Evolutionary conservation across 352 stramenopile species (phyloP).

Genomic region (Detonula confervacea): DNA sequence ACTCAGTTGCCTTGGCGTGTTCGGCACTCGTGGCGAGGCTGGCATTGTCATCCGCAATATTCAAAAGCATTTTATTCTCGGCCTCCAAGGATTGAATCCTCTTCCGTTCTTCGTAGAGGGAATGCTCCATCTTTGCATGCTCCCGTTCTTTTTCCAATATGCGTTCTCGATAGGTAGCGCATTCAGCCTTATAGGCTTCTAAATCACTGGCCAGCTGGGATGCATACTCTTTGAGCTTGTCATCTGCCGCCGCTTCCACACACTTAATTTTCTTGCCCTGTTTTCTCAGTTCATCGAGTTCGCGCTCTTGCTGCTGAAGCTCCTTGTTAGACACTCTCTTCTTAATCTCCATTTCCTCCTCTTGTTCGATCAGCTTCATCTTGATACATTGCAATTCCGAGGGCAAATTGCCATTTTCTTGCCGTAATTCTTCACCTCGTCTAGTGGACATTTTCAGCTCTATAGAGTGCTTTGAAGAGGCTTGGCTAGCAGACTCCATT

Average conservation of each 20-base stretch:
- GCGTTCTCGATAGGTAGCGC: slow-evolving; percentile 35
- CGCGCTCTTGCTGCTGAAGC: slow-evolving; percentile 30
- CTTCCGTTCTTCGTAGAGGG: slow-evolving; percentile 38
- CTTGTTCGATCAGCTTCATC: slow-evolving; percentile 23
- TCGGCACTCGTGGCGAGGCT: slow-evolving; percentile 28
- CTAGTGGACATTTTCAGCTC: slow-evolving; percentile 1
- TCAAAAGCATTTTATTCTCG: slow-evolving; percentile 56
- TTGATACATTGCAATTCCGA: slow-evolving; percentile 43
- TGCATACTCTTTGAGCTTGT: slow-evolving; percentile 22
- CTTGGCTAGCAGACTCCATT: slow-evolving; percentile 13
- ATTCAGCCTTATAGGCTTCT: slow-evolving; percentile 57
- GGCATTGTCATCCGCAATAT: slow-evolving; percentile 51
- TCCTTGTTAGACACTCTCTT: slow-evolving; percentile 22
- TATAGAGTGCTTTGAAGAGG: not conserved
- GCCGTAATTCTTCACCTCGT: slow-evolving; percentile 12
- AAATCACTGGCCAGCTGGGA: slow-evolving; percentile 45
- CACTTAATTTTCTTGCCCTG: slow-evolving; percentile 14
- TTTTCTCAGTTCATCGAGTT: slow-evolving; percentile 19
- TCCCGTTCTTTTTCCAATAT: slow-evolving; percentile 53
- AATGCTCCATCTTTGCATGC: slow-evolving; percentile 46
- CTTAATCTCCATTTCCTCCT: slow-evolving; percentile 28
- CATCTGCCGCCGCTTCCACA: slow-evolving; percentile 13
- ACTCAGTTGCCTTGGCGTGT: slow-evolving; percentile 29
- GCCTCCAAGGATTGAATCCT: slow-evolving; percentile 48
- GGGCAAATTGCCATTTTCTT: slow-evolving; percentile 9